Conservation (phyloP, 108 stramenopile genomes). For the Cyclotella cryptica region DNA sequence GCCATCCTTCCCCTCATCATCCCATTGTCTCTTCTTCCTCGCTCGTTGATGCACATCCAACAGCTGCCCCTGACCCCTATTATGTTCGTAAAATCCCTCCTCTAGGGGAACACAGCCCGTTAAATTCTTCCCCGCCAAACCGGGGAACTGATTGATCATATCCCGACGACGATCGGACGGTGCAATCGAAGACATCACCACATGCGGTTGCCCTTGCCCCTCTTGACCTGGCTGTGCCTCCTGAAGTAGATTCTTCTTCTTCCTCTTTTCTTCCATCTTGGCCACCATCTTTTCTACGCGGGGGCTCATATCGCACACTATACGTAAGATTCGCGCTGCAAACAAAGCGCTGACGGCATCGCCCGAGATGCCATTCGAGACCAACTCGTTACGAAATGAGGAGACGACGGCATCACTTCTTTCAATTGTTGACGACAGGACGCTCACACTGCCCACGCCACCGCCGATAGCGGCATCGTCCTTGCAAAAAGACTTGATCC, state of each 20-base stretch:
- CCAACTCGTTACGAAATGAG: constrained; percentile 50
- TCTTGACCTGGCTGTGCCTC: background rate
- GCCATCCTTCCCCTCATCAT: constrained; percentile 19
- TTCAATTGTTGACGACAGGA: constrained; percentile 15
- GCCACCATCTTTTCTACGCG: constrained; percentile 62
- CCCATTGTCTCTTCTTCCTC: constrained; percentile 45
- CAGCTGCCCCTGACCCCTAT: constrained; percentile 20
- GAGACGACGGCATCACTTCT: constrained; percentile 44
- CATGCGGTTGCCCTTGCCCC: constrained; percentile 18
- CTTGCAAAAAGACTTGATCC: constrained; percentile 57
- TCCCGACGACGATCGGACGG: constrained; percentile 51
- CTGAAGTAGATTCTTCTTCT: constrained; percentile 38
- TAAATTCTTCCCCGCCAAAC: constrained; percentile 84
- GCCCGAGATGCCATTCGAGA: constrained; percentile 69
- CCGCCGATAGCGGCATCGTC: constrained; percentile 1
- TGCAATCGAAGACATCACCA: constrained; percentile 49
- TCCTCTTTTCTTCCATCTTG: constrained; percentile 54
- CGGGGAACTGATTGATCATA: constrained; percentile 76
- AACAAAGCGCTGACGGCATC: constrained; percentile 66
- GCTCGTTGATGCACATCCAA: constrained; percentile 40
- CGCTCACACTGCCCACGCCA: constrained; percentile 20
- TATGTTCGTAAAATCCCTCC: constrained; percentile 84
- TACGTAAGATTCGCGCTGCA: constrained; percentile 64
- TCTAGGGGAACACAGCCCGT: constrained; percentile 75
- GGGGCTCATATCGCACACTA: constrained; percentile 71